A percentile compares a stretch with the other conserved stretches of the same genome.
These are phyloP conservation scores for Cordyceps sp. DNA, from an alignment of 2,329 filamentous ascomycete species.

Conservation along the genomic window DNA sequence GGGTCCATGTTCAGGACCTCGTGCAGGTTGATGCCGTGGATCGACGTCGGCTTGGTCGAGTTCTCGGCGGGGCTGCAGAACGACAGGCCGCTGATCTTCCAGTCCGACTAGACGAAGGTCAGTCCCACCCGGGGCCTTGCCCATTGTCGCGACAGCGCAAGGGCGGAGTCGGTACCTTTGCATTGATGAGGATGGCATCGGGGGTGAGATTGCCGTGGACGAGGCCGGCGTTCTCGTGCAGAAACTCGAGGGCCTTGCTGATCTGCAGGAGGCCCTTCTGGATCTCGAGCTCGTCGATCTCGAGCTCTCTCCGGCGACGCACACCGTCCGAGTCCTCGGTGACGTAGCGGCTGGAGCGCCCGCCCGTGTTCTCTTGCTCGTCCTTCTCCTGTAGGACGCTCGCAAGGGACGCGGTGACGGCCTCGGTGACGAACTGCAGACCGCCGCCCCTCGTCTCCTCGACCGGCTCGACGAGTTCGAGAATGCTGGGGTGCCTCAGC, in stretches of 20 bases:
- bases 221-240: constrained; percentile 86
- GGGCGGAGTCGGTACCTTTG: constrained; percentile 40
- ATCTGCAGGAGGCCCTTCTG: constrained; percentile 91
- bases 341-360: constrained; percentile 62
- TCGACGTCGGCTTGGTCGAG: constrained; percentile 56
- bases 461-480: constrained; percentile 87
- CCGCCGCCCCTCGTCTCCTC: constrained; percentile 87
- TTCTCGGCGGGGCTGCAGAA: constrained; percentile 73
- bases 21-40: constrained; percentile 65
- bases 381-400: constrained; percentile 77
- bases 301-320: constrained; percentile 59
- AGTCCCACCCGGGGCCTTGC: background rate
- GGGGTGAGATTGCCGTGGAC: constrained; percentile 92
- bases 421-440: constrained; percentile 89
- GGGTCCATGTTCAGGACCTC: constrained; percentile 78
- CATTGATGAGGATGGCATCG: constrained; percentile 83
- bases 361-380: constrained; percentile 58
- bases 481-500: constrained; percentile 75
- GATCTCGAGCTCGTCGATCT: constrained; percentile 93
- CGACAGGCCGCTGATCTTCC: constrained; percentile 91
- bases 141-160: constrained; percentile 6
- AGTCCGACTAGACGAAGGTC: constrained; percentile 52
- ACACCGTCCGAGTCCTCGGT: constrained; percentile 64
- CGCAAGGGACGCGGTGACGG: constrained; percentile 75
- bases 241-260: constrained; percentile 83